Percentiles rank a stretch among this genome's conserved stretches.
These are phyloP conservation scores for Gymnopus androsaceus DNA, from an alignment of 1,284 basidiomycete genomes.

Conservation along the genomic window DNA sequence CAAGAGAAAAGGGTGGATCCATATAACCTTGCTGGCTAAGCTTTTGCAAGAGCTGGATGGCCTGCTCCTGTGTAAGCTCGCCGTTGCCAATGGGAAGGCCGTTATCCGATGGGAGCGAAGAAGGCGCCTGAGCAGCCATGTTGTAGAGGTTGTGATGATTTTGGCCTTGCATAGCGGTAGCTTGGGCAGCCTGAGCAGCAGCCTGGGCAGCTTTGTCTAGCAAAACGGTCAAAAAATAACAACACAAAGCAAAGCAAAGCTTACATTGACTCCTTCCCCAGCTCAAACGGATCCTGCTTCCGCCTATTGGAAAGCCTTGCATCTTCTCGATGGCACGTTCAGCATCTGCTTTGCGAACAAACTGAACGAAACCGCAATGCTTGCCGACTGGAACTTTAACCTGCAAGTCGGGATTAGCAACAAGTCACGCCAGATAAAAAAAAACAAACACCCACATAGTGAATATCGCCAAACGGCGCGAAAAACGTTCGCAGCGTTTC, in stretches of 20 bases:
- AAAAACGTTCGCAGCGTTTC: slow-evolving; percentile 88
- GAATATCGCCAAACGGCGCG: slow-evolving; percentile 87
- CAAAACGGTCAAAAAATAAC: slow-evolving; percentile 4
- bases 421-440: neutral
- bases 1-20: slow-evolving; percentile 23
- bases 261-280: slow-evolving; percentile 92
- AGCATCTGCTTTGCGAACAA: slow-evolving; percentile 88
- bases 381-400: slow-evolving; percentile 96
- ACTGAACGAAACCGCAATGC: slow-evolving; percentile 95
- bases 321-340: slow-evolving; percentile 92
- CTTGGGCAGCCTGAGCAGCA: slow-evolving; percentile 79
- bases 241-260: slow-evolving; percentile 28
- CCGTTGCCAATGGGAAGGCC: slow-evolving; percentile 22
- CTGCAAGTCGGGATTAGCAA: slow-evolving; percentile 37
- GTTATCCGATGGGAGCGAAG: slow-evolving; percentile 12
- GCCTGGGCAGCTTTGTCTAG: slow-evolving; percentile 85
- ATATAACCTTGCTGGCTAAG: slow-evolving; percentile 50
- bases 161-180: slow-evolving; percentile 62
- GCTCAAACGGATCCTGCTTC: slow-evolving; percentile 86
- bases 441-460: slow-evolving; percentile 63
- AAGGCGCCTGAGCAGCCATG: slow-evolving; percentile 4
- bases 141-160: neutral
- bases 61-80: slow-evolving; percentile 62
- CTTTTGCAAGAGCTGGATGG: slow-evolving; percentile 65
- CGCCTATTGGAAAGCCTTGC: slow-evolving; percentile 94